Conservation (phyloP, 257 asterid genomes). For the Nemophila menziesii region DNA sequence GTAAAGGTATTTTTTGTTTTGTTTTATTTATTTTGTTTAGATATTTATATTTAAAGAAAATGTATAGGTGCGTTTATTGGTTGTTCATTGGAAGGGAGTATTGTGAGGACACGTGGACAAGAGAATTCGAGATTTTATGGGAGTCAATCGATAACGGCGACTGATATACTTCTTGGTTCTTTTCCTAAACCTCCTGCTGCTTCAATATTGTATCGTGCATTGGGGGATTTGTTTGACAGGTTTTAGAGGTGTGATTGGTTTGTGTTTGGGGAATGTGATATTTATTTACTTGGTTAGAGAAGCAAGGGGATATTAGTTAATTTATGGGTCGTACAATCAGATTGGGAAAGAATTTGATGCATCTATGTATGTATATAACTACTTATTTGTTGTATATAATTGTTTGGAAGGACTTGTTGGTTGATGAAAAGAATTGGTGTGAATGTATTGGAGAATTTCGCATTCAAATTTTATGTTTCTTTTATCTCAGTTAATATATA, state of each 20-base stretch:
- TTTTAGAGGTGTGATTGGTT: conserved; percentile 12
- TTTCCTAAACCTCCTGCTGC: conserved; percentile 96
- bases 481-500: too few species aligned
- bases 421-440: too few species aligned
- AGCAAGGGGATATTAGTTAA: background rate
- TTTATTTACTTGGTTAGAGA: background rate
- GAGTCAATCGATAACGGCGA: conserved; percentile 51
- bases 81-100: conserved; percentile 85
- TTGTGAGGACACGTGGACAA: conserved; percentile 58
- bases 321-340: too few species aligned
- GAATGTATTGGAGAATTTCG: too few species aligned
- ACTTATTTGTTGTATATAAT: too few species aligned
- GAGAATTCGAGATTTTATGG: conserved; percentile 86
- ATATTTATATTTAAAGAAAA: background rate
- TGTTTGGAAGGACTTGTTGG: too few species aligned
- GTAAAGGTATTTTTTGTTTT: conserved; percentile 62
- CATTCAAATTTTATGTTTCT: too few species aligned
- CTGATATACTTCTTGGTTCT: conserved; percentile 66
- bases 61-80: conserved; percentile 85
- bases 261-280: background rate
- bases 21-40: background rate
- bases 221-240: conserved; percentile 51
- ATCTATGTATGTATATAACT: too few species aligned
- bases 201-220: conserved; percentile 63
- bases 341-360: too few species aligned